Evolutionary conservation across 2,329 filamentous ascomycete species (phyloP).

Genomic region (Phyllosticta citribraziliensis): DNA sequence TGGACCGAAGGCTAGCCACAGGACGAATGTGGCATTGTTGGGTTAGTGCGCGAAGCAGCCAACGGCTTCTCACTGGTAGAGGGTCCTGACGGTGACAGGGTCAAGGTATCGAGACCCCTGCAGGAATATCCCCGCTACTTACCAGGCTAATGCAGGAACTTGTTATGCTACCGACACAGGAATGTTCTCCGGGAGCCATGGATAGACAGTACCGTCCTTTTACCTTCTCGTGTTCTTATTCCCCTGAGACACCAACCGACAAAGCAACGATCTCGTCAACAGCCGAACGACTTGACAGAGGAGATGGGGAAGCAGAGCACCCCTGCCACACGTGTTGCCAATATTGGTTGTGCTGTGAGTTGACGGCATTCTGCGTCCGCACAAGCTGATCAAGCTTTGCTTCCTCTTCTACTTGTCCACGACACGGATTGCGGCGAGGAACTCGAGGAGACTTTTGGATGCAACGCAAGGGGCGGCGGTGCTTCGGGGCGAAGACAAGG

Average conservation of each 20-base stretch:
- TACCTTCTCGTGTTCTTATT: not conserved
- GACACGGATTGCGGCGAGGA: too few relatives aligned
- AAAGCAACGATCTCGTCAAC: not conserved
- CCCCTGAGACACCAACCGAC: not conserved
- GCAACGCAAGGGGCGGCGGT: not conserved
- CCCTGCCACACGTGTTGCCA: not conserved
- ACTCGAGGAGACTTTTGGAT: not conserved
- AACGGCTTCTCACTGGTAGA: not conserved
- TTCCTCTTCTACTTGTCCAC: too few relatives aligned
- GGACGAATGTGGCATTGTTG: not conserved
- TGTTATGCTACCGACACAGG: not conserved
- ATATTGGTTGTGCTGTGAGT: not conserved
- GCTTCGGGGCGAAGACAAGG: not conserved
- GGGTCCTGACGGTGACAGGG: not conserved
- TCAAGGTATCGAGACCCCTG: not conserved
- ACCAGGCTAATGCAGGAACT: not conserved
- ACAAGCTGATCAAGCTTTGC: not conserved
- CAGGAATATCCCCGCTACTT: not conserved
- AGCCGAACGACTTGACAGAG: not conserved
- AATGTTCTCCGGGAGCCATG: not conserved
- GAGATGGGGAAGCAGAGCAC: not conserved
- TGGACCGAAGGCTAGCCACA: not conserved
- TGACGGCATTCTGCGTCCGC: not conserved
- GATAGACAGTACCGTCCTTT: not conserved
- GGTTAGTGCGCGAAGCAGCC: not conserved